Evolutionary conservation across 345 rosid genomes (phyloP).

Genomic region (Pugionium cornutum): DNA sequence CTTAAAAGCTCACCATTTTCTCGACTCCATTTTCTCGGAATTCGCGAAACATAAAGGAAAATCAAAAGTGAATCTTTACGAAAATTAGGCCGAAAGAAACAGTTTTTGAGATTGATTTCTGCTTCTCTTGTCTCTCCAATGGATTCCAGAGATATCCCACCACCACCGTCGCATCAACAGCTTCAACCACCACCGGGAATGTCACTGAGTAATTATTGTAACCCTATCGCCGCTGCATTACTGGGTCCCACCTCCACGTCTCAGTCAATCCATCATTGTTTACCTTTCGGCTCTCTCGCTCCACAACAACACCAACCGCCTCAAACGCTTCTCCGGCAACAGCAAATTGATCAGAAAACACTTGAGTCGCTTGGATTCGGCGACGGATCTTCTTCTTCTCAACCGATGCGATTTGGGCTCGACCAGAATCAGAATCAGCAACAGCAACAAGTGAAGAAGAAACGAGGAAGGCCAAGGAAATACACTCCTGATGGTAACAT

Average conservation of each 20-base stretch:
- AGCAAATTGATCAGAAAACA: slow-evolving; percentile 40
- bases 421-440: slow-evolving; percentile 14
- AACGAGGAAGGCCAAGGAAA: slow-evolving; percentile 91
- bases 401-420: slow-evolving; percentile 41
- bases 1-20: slow-evolving; percentile 8
- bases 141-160: slow-evolving; percentile 58
- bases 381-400: slow-evolving; percentile 66
- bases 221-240: slow-evolving; percentile 40
- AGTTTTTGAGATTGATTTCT: slow-evolving; percentile 25
- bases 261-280: slow-evolving; percentile 31
- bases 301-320: slow-evolving; percentile 24
- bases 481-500: slow-evolving; percentile 81
- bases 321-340: not conserved
- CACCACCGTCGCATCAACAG: slow-evolving; percentile 8
- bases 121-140: slow-evolving; percentile 28
- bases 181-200: slow-evolving; percentile 37
- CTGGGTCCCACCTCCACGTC: slow-evolving; percentile 41
- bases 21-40: slow-evolving; percentile 27
- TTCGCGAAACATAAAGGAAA: slow-evolving; percentile 8
- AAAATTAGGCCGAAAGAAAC: slow-evolving; percentile 38
- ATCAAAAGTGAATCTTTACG: slow-evolving; percentile 3
- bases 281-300: slow-evolving; percentile 34
- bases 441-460: slow-evolving; percentile 56
- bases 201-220: slow-evolving; percentile 44
- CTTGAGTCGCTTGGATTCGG: slow-evolving; percentile 37